Conservation (phyloP, 2,329 filamentous ascomycete genomes). For the Aspergillus ustus region DNA sequence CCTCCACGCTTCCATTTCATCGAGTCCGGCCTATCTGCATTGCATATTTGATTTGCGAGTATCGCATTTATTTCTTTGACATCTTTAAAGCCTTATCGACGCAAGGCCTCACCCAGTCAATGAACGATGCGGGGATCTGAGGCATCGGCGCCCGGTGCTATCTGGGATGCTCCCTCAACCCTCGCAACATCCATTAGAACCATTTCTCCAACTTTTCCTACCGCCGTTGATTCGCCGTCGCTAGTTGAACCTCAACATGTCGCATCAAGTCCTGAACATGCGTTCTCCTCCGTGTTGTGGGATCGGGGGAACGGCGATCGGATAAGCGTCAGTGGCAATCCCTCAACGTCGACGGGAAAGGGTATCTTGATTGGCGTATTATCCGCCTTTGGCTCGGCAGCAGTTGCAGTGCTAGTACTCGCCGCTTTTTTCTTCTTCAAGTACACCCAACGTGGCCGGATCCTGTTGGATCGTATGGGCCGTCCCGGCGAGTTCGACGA, state of each 20-base stretch:
- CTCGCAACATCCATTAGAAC: slow-evolving; percentile 37
- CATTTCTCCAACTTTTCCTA: slow-evolving; percentile 34
- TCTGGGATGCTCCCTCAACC: slow-evolving; percentile 41
- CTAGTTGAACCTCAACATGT: slow-evolving; percentile 22
- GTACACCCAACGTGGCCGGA: slow-evolving; percentile 84
- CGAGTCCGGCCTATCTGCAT: slow-evolving; percentile 1
- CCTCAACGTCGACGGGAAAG: slow-evolving; percentile 63
- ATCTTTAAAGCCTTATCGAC: slow-evolving; percentile 13
- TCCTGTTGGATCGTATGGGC: slow-evolving; percentile 90
- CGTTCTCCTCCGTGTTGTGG: slow-evolving; percentile 32
- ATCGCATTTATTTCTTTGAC: slow-evolving; percentile 2
- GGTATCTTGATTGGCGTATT: slow-evolving; percentile 94
- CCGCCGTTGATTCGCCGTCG: slow-evolving; percentile 22
- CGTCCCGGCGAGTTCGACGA: slow-evolving; percentile 96
- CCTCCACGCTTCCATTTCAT: slow-evolving; percentile 11
- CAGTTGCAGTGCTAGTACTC: slow-evolving; percentile 79
- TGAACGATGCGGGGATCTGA: slow-evolving; percentile 48
- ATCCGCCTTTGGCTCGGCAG: slow-evolving; percentile 89
- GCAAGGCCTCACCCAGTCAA: slow-evolving; percentile 28
- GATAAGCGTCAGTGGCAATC: slow-evolving; percentile 43
- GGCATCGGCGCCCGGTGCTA: slow-evolving; percentile 43
- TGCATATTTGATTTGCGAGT: slow-evolving; percentile 1
- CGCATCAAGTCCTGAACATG: slow-evolving; percentile 46
- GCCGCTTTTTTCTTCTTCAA: slow-evolving; percentile 90
- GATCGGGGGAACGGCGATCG: slow-evolving; percentile 27